phyloP scores from a whole-genome alignment of 176 grass and related monocot species.

The Cenchrus americanus region DNA sequence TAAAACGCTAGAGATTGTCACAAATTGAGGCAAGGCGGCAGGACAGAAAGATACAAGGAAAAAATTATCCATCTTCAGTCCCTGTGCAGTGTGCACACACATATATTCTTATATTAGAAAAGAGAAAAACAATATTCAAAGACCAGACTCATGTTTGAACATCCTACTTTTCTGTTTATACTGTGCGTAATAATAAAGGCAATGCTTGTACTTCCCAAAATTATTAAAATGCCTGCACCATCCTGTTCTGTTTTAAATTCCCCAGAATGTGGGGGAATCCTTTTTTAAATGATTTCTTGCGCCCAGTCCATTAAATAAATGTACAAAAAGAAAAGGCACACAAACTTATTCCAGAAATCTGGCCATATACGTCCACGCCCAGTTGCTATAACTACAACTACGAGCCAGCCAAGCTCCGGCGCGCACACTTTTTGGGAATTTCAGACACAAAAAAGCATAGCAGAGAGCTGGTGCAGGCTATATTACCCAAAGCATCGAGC shows the following conservation, averaged over 20 bases:
- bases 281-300: constrained; percentile 21
- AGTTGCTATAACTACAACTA: constrained; percentile 25
- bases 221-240: constrained; percentile 43
- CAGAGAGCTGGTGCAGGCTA: constrained; percentile 24
- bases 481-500: constrained; percentile 88
- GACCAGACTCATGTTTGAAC: constrained; percentile 27
- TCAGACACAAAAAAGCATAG: constrained; percentile 18
- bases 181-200: constrained; percentile 4
- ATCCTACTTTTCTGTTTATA: constrained; percentile 26
- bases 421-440: neutral
- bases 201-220: constrained; percentile 27
- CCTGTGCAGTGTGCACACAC: neutral
- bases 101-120: neutral
- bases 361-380: neutral
- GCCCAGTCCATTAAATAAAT: neutral
- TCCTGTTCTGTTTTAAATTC: constrained; percentile 23
- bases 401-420: neutral
- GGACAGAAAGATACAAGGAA: neutral
- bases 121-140: constrained; percentile 33
- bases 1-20: neutral
- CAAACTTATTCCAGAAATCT: neutral
- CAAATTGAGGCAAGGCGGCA: neutral
- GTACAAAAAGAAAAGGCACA: neutral
- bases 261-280: constrained; percentile 13
- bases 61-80: neutral